Evolutionary conservation across 108 stramenopile genomes (phyloP).

Genomic region (Cylindrotheca closterium): DNA sequence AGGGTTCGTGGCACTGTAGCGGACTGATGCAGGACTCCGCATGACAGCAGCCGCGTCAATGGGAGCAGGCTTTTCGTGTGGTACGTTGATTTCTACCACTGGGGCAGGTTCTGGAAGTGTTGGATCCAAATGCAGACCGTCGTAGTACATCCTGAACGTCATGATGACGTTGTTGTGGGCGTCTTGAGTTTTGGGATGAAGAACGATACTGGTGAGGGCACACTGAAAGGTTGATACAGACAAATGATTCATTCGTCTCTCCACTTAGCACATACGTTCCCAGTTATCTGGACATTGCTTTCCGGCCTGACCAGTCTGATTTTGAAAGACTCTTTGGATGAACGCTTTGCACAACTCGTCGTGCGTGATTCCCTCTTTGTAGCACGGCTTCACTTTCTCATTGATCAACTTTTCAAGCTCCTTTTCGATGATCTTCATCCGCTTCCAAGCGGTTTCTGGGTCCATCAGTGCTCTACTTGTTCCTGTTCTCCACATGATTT

Average conservation of each 20-base stretch:
- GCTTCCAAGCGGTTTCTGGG: constrained; percentile 48
- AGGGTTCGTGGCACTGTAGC: neutral
- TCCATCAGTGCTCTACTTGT: constrained; percentile 47
- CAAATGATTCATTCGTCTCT: too few relatives aligned
- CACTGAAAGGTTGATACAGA: too few relatives aligned
- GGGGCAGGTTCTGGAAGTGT: constrained; percentile 42
- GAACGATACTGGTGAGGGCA: too few relatives aligned
- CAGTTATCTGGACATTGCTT: constrained; percentile 9
- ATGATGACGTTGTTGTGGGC: constrained; percentile 54
- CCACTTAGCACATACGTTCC: constrained; percentile 5
- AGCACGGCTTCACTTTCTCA: constrained; percentile 27
- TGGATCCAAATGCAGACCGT: constrained; percentile 37
- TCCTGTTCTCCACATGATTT: constrained; percentile 65
- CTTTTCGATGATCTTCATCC: constrained; percentile 36
- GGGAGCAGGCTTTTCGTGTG: constrained; percentile 25
- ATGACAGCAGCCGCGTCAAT: neutral
- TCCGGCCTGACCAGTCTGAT: neutral
- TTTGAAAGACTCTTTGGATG: constrained; percentile 35
- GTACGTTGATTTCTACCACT: constrained; percentile 32
- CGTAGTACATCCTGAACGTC: constrained; percentile 59
- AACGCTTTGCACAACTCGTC: constrained; percentile 35
- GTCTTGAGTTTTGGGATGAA: too few relatives aligned
- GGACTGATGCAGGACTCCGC: neutral
- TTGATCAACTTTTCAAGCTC: constrained; percentile 33
- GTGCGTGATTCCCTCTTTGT: constrained; percentile 28